Percentiles rank a stretch among this genome's conserved stretches.
These are phyloP conservation scores for Colletotrichum eremochloae DNA, from an alignment of 2,329 filamentous ascomycete genomes.

Conservation along the genomic window DNA sequence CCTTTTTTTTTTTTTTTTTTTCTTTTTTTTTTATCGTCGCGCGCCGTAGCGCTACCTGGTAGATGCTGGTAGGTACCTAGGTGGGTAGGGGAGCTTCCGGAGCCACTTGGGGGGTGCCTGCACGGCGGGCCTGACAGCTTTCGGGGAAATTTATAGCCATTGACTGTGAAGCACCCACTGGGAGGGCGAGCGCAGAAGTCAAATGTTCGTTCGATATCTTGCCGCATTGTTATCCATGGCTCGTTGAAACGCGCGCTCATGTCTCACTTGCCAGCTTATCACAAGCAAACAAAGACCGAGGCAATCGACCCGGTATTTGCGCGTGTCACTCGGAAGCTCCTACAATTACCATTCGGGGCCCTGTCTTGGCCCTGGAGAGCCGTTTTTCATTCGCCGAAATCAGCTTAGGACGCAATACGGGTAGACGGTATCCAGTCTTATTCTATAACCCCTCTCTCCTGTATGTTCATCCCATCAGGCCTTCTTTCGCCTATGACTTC, in stretches of 20 bases:
- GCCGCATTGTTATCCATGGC: background rate
- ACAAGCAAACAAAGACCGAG: background rate
- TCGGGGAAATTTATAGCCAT: background rate
- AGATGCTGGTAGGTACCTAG: background rate
- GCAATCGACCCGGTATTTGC: background rate
- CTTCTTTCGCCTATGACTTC: background rate
- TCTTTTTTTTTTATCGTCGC: constrained; percentile 17
- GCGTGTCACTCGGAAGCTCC: background rate
- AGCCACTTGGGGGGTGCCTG: background rate
- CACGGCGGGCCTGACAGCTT: background rate
- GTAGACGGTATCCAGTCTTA: background rate
- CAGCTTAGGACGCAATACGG: background rate
- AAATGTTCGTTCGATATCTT: background rate
- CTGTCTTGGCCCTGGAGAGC: background rate
- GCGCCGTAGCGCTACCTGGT: constrained; percentile 1
- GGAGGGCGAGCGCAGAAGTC: background rate
- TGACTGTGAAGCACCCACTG: background rate
- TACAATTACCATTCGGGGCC: background rate
- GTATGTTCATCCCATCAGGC: background rate
- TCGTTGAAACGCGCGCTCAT: background rate
- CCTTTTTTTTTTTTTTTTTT: constrained; percentile 27
- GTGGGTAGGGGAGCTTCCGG: background rate
- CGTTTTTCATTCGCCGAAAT: background rate
- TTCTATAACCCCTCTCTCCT: background rate
- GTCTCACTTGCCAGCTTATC: background rate